Base-by-base conservation (phyloP, 164 flowering plant species). In the Macadamia tetraphylla region DNA sequence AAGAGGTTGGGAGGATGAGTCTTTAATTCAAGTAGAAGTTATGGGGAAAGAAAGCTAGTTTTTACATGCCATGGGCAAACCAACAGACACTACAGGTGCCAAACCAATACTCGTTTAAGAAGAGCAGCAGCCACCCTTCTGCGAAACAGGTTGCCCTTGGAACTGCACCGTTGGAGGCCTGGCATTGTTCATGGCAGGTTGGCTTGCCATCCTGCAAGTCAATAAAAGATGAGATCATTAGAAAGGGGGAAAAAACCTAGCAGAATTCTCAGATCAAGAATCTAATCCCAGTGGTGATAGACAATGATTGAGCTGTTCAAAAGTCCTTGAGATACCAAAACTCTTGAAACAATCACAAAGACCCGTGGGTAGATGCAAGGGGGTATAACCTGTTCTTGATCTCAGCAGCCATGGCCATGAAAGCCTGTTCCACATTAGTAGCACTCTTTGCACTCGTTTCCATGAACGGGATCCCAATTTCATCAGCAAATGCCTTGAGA, bases 161-260 rank as follows among this genome's bases (percentile, higher is more conserved):
- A 89, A 80, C 73, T 86, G 90, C 67, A 89, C 92, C 0, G 90
- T 86, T 15, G 88, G 83, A 11, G 89, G 90, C 77, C 88, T 78
- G 1, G 83, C 82, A 69, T 76, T 80, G 81, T 78, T 85, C 78
- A 75, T 68, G 23, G 83, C 82, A 35, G 91, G 95, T 80, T 89
- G 95, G 66, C 83, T 87, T 60, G 89, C 94, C 90, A 88, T 85
- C 82, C 94, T 88, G 81, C 69, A 73, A 23, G 23, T 23, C 23
- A 23, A 23, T 23, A 23, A 23, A 23, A 23, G 23, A 23, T 23
- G 23, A 23, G 23, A 23, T 23, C 23, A 23, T 23, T 23, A 23
- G 23, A 23, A 23, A 23, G 23, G 23, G 23, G 23, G 23, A 23
- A 23, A 32, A 53, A 17, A 53, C n/a, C 57, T 17, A 53, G 18